Evolutionary conservation across 2,329 filamentous ascomycete genomes (phyloP).

Genomic region (Phaeophleospora eucalypticola): DNA sequence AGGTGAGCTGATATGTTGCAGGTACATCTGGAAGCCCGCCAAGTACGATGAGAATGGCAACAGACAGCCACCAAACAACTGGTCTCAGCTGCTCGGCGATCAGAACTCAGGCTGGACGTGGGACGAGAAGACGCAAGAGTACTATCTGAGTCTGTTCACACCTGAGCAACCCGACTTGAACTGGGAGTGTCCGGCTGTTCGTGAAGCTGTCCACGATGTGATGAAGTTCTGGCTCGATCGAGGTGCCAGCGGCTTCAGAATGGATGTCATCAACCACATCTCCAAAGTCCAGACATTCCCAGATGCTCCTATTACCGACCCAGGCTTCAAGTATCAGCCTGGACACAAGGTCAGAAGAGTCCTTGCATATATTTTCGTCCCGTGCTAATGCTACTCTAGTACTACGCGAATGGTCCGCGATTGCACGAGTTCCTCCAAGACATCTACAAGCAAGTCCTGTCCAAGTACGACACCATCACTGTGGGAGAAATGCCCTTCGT

Average conservation of each 20-base stretch:
- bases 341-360: constrained; percentile 34
- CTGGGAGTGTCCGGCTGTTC: constrained; percentile 45
- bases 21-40: constrained; percentile 61
- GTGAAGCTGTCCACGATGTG: constrained; percentile 44
- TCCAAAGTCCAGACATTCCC: constrained; percentile 42
- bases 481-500: constrained; percentile 60
- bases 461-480: constrained; percentile 55
- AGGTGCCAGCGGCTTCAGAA: constrained; percentile 41
- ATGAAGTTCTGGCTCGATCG: constrained; percentile 44
- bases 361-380: neutral
- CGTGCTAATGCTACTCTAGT: constrained; percentile 15
- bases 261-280: constrained; percentile 49
- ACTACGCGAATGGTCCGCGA: constrained; percentile 55
- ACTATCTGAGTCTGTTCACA: constrained; percentile 47
- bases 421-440: constrained; percentile 56
- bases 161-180: constrained; percentile 47
- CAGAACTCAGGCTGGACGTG: constrained; percentile 42
- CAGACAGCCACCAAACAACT: constrained; percentile 57
- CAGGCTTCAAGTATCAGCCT: constrained; percentile 43
- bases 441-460: constrained; percentile 50
- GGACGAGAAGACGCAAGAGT: constrained; percentile 45
- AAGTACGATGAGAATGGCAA: constrained; percentile 52
- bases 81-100: constrained; percentile 38
- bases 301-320: constrained; percentile 41
- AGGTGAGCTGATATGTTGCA: too few species aligned